Base-by-base conservation (phyloP, 2,329 filamentous ascomycete species). In the Saccharata proteae region DNA sequence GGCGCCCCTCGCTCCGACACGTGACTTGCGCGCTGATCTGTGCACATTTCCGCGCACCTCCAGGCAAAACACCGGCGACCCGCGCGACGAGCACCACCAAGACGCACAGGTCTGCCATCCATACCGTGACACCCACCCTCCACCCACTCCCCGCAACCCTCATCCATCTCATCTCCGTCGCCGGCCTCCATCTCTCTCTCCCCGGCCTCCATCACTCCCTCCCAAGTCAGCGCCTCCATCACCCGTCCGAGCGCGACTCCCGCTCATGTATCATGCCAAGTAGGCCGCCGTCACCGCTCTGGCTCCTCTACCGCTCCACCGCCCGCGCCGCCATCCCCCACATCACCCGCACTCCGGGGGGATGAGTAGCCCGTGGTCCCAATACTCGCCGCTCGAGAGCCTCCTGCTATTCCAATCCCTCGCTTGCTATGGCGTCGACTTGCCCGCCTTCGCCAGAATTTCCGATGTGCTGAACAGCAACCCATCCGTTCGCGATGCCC, bases 301-400 rank as follows among this genome's bases (percentile, higher is more conserved):
- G 53, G 52, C 53, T 49, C 52, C 50, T 41, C 42, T 53, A 29
- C 44, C 38, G 35, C 46, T 15, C 43, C 30, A 39, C 40, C 26
- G 34, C 42, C 31, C 41, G 44, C 46, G 45, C 45, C 47, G 44
- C 43, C 50, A 42, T 44, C 43, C 43, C 42, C 43, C 39, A 38
- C 37, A 35, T 39, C 32, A 36, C 41, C 27, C 19, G 26, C 32
- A 35, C 32, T 17, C 23, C 32, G 27, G 49, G 48, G 65, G 63
- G 54, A 74, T 74, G 69, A 67, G 62, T 62, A 61, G 64, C 61
- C 63, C 64, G 55, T 51, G 65, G 57, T 67, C 73, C 51, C 65
- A 68, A 48, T 86, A 90, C 60, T 88, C 83, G 51, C 73, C 78
- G 45, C 80, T 92, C 64, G 85, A 93, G 69, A 80, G 78, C 50